These are phyloP conservation scores for Aphanomyces invadans DNA, from an alignment of 352 stramenopile species.

Conservation along the genomic window DNA sequence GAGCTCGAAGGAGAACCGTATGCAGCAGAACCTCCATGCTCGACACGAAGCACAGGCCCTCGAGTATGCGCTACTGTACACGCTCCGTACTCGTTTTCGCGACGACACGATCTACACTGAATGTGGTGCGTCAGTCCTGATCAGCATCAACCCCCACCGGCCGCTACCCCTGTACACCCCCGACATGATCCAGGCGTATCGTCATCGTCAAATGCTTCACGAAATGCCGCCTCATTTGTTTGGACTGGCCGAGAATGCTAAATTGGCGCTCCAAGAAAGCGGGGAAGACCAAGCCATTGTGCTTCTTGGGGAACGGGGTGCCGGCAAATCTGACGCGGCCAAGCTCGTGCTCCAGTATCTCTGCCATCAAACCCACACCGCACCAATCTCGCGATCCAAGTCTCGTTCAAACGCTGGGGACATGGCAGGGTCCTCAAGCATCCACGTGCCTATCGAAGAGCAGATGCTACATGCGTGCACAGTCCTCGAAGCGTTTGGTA, in stretches of 20 bases:
- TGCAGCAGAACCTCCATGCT: neutral
- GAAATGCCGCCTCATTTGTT: conserved; percentile 69
- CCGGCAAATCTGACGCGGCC: conserved; percentile 68
- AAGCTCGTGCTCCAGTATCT: conserved; percentile 80
- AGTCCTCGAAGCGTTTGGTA: conserved; percentile 66
- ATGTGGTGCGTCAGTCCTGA: conserved; percentile 51
- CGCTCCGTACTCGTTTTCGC: conserved; percentile 56
- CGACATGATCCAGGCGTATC: conserved; percentile 71
- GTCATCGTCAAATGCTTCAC: conserved; percentile 49
- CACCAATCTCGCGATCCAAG: conserved; percentile 7
- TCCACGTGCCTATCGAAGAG: conserved; percentile 67
- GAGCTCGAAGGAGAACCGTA: neutral
- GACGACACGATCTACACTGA: conserved; percentile 76
- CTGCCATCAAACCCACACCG: conserved; percentile 36
- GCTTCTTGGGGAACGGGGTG: conserved; percentile 59
- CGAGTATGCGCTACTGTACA: conserved; percentile 70
- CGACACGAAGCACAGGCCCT: conserved; percentile 38
- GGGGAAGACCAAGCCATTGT: conserved; percentile 74
- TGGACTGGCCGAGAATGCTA: conserved; percentile 65
- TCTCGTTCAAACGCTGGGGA: conserved; percentile 14
- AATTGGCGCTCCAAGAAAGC: conserved; percentile 68
- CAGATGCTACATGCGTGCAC: conserved; percentile 74
- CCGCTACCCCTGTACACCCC: conserved; percentile 77
- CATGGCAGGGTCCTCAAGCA: neutral
- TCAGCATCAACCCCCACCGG: conserved; percentile 61